phyloP scores from a whole-genome alignment of 805 yeast species.

The Suhomyces emberorum region DNA sequence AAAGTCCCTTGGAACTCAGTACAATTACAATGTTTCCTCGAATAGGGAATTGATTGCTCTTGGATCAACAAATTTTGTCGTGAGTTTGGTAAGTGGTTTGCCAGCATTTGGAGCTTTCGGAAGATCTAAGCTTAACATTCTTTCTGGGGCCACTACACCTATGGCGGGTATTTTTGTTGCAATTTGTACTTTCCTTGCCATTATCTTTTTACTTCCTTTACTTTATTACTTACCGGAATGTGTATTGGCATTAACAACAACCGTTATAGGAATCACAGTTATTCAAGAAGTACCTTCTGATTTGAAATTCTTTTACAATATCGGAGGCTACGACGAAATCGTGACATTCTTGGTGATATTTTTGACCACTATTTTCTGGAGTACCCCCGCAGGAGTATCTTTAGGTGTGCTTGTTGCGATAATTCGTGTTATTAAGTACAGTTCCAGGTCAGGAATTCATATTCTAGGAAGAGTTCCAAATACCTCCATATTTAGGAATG shows the following conservation, averaged over 20 bases:
- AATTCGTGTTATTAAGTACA: conserved; percentile 33
- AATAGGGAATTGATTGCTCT: conserved; percentile 34
- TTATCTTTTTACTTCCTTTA: conserved; percentile 22
- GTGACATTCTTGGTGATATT: conserved; percentile 20
- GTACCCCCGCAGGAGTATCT: conserved; percentile 37
- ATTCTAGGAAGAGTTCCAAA: conserved; percentile 41
- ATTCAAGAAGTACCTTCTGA: conserved; percentile 27
- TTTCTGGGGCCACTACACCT: conserved; percentile 50
- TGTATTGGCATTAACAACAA: conserved; percentile 33
- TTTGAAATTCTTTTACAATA: conserved; percentile 17
- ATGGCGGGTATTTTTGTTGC: conserved; percentile 37
- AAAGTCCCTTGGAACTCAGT: conserved; percentile 28
- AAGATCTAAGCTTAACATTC: conserved; percentile 29
- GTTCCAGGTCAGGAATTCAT: conserved; percentile 43
- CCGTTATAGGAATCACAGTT: conserved; percentile 52
- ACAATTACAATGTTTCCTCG: conserved; percentile 29
- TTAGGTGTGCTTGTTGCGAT: conserved; percentile 35
- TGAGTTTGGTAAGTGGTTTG: conserved; percentile 28
- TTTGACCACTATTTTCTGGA: conserved; percentile 30
- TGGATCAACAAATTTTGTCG: conserved; percentile 27
- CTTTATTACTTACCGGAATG: conserved; percentile 28
- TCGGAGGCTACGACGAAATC: conserved; percentile 22
- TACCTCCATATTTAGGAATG: conserved; percentile 62
- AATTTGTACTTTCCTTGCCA: conserved; percentile 20
- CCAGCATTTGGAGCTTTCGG: conserved; percentile 38